Evolutionary conservation across 1,284 basidiomycete genomes (phyloP).

Genomic region (Caloboletus firmus): DNA sequence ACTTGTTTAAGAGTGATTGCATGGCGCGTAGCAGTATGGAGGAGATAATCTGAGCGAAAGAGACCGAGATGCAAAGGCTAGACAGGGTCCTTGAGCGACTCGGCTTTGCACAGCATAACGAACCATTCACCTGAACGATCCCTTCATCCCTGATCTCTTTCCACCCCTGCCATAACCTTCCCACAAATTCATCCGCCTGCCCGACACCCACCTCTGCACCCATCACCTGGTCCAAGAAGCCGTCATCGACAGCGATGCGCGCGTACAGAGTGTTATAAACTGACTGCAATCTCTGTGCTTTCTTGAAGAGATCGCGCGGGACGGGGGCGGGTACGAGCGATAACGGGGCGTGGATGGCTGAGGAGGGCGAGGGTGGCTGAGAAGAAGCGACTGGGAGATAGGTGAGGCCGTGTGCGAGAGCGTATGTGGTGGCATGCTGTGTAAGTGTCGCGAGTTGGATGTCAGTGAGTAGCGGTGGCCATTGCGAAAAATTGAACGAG

Average conservation of each 20-base stretch:
- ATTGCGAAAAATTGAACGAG: slow-evolving; percentile 49
- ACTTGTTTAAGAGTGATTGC: slow-evolving; percentile 82
- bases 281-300: slow-evolving; percentile 69
- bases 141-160: slow-evolving; percentile 66
- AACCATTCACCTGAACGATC: slow-evolving; percentile 43
- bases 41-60: slow-evolving; percentile 94
- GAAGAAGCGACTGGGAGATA: slow-evolving; percentile 65
- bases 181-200: slow-evolving; percentile 86
- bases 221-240: slow-evolving; percentile 83
- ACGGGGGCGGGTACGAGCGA: slow-evolving; percentile 88
- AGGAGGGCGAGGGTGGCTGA: slow-evolving; percentile 56
- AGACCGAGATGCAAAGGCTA: slow-evolving; percentile 86
- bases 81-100: slow-evolving; percentile 4
- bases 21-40: slow-evolving; percentile 55
- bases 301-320: slow-evolving; percentile 70
- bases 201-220: slow-evolving; percentile 73
- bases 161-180: slow-evolving; percentile 86
- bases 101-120: background rate
- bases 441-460: slow-evolving; percentile 61
- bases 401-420: slow-evolving; percentile 81
- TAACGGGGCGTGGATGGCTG: slow-evolving; percentile 86
- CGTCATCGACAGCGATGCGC: slow-evolving; percentile 75
- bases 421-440: slow-evolving; percentile 75
- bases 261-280: slow-evolving; percentile 88
- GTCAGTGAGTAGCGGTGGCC: slow-evolving; percentile 73